These are phyloP conservation scores for Phytophthora sojae DNA, from an alignment of 352 stramenopile species.

Conservation along the genomic window DNA sequence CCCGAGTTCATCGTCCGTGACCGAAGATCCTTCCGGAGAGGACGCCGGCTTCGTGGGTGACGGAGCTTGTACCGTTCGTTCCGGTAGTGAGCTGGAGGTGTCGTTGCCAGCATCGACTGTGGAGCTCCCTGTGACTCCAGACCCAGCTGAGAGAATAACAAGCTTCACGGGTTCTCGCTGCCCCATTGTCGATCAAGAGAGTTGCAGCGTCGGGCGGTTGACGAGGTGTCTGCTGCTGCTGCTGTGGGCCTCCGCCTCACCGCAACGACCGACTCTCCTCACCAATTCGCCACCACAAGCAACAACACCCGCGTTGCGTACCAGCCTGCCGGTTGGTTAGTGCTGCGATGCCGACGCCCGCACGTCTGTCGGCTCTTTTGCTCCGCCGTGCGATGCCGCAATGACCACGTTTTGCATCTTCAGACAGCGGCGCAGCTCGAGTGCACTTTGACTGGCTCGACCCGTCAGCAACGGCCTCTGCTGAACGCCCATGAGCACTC, in stretches of 20 bases:
- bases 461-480: constrained; percentile 31
- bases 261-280: constrained; percentile 26
- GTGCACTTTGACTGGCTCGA: constrained; percentile 25
- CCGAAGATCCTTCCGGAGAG: constrained; percentile 16
- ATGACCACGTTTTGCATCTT: constrained; percentile 13
- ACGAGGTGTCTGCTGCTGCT: constrained; percentile 9
- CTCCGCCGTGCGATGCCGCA: constrained; percentile 27
- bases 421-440: constrained; percentile 17
- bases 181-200: constrained; percentile 11
- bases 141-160: constrained; percentile 13
- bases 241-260: constrained; percentile 24
- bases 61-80: constrained; percentile 25
- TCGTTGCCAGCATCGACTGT: constrained; percentile 15
- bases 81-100: constrained; percentile 10
- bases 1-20: constrained; percentile 34
- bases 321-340: constrained; percentile 31
- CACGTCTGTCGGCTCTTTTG: constrained; percentile 25
- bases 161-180: constrained; percentile 18
- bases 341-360: constrained; percentile 15
- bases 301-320: constrained; percentile 9
- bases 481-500: constrained; percentile 27
- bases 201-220: constrained; percentile 9
- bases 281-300: constrained; percentile 20
- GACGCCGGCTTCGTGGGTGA: constrained; percentile 6
- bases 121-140: constrained; percentile 2